phyloP scores from a whole-genome alignment of 2,329 filamentous ascomycete species.

The Fusarium solani-melongenae region DNA sequence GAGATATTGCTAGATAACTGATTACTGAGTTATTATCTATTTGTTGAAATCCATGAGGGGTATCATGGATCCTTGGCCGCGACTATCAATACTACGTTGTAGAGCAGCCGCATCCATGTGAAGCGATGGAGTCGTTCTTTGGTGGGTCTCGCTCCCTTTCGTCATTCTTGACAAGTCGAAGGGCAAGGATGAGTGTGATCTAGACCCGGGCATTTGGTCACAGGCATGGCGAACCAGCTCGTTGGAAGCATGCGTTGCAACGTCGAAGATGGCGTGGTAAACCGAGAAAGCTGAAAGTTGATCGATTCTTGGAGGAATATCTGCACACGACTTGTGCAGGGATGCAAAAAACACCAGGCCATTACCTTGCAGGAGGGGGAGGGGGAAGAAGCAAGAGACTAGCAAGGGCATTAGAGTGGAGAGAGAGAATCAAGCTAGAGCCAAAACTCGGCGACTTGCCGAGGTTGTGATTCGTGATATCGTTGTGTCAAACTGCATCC shows the following conservation, averaged over 20 bases:
- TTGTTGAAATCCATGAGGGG: not conserved
- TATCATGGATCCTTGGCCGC: not conserved
- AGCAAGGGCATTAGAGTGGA: not conserved
- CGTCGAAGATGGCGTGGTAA: not conserved
- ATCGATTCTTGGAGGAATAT: not conserved
- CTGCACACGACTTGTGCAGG: not conserved
- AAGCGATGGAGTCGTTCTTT: not conserved
- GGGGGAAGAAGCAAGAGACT: not conserved
- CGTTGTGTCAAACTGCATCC: not conserved
- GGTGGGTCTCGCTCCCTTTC: not conserved
- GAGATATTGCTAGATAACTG: not conserved
- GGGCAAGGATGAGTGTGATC: not conserved
- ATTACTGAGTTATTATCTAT: not conserved
- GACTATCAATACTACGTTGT: not conserved
- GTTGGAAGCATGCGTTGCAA: constrained; percentile 1
- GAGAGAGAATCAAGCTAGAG: not conserved
- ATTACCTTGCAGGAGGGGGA: not conserved
- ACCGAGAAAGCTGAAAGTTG: not conserved
- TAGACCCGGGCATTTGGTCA: not conserved
- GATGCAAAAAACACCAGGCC: not conserved
- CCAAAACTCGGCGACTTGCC: not conserved
- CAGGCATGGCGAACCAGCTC: not conserved
- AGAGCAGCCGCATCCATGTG: constrained; percentile 8
- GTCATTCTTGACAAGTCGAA: not conserved
- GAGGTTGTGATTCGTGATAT: constrained; percentile 7